Evolutionary conservation across 352 stramenopile species (phyloP).

Genomic region (Pythium guiyangense): DNA sequence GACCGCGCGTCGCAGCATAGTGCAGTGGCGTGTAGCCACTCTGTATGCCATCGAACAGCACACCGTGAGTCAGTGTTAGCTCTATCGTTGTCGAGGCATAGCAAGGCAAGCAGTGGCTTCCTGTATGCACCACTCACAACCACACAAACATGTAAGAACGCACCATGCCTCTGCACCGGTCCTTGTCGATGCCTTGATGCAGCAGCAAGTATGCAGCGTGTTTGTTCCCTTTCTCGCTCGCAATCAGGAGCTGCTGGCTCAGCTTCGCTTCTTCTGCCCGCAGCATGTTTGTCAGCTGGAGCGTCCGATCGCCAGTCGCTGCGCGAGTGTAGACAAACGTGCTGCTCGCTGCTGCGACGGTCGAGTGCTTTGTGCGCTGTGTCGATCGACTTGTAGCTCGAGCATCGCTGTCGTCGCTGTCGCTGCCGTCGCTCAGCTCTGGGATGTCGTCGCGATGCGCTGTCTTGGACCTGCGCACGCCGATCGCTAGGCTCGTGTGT

Average conservation of each 20-base stretch:
- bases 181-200: constrained; percentile 50
- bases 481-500: neutral
- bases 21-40: constrained; percentile 62
- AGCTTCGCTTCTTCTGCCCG: constrained; percentile 33
- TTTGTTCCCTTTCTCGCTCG: constrained; percentile 65
- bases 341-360: neutral
- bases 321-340: neutral
- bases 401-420: constrained; percentile 1
- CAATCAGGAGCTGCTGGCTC: constrained; percentile 58
- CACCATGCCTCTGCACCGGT: constrained; percentile 63
- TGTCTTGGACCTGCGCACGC: constrained; percentile 1
- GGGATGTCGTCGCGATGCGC: constrained; percentile 1
- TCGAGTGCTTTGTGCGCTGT: neutral
- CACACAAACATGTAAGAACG: neutral
- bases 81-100: neutral
- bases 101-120: neutral
- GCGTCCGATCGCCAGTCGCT: constrained; percentile 13
- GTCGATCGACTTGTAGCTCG: neutral
- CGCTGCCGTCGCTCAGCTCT: constrained; percentile 4
- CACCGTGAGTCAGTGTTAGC: too few species aligned
- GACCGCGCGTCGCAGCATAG: constrained; percentile 59
- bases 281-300: constrained; percentile 37
- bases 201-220: constrained; percentile 65
- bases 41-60: constrained; percentile 16
- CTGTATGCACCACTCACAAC: neutral